These are phyloP conservation scores for Cercospora sp. DNA, from an alignment of 2,329 filamentous ascomycete genomes.

Conservation along the genomic window DNA sequence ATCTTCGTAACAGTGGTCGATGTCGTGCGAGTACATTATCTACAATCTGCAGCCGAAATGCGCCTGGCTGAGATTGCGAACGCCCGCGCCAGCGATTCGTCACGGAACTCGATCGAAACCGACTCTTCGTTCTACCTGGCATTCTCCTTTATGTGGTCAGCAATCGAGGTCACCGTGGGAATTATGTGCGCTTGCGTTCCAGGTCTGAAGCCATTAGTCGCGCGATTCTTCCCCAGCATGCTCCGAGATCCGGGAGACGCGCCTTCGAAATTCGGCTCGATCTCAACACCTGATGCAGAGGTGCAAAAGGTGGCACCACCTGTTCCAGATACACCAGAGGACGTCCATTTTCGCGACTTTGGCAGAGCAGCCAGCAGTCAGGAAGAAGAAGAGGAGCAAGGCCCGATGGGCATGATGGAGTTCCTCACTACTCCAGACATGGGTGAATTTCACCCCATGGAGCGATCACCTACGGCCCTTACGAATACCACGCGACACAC, in stretches of 20 bases:
- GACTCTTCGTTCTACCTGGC: slow-evolving; percentile 72
- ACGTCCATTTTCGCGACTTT: slow-evolving; percentile 32
- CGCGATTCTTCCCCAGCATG: slow-evolving; percentile 59
- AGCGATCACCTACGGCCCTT: slow-evolving; percentile 42
- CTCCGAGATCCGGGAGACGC: slow-evolving; percentile 51
- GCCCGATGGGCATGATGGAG: slow-evolving; percentile 52
- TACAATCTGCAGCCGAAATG: slow-evolving; percentile 67
- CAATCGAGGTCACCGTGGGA: slow-evolving; percentile 85
- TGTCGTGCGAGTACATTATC: slow-evolving; percentile 84
- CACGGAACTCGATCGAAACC: slow-evolving; percentile 43
- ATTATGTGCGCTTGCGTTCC: slow-evolving; percentile 93
- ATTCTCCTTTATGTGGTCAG: slow-evolving; percentile 82
- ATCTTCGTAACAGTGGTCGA: slow-evolving; percentile 86
- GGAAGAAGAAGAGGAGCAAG: slow-evolving; percentile 15
- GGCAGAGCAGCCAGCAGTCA: slow-evolving; percentile 18
- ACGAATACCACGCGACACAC: slow-evolving; percentile 44
- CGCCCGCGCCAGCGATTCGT: not conserved
- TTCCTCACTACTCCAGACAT: slow-evolving; percentile 55
- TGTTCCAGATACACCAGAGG: slow-evolving; percentile 19
- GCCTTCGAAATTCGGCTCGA: slow-evolving; percentile 36
- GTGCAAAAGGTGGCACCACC: slow-evolving; percentile 15
- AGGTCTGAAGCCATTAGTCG: slow-evolving; percentile 80
- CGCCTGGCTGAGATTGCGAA: slow-evolving; percentile 45
- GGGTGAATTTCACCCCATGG: slow-evolving; percentile 34
- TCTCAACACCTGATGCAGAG: slow-evolving; percentile 23